Conservation (phyloP, 441 rosid species). For the Syzygium syzygioides region DNA sequence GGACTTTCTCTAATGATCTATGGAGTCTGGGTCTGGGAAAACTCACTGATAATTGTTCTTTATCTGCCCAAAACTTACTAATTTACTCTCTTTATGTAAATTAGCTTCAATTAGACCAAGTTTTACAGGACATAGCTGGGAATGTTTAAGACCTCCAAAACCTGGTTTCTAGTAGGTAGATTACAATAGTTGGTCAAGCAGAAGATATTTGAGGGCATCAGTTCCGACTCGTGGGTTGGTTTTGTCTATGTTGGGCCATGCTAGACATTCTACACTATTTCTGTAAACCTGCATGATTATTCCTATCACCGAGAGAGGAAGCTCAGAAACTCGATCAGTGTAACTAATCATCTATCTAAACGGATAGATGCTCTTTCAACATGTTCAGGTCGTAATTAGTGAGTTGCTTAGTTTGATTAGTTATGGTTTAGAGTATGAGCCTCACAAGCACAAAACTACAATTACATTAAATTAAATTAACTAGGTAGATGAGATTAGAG, state of each 20-base stretch:
- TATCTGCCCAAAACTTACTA: not conserved
- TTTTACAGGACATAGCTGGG: not conserved
- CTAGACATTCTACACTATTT: not conserved
- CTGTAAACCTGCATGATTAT: not conserved
- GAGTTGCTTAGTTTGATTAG: not conserved
- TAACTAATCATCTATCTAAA: not conserved
- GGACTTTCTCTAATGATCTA: not conserved
- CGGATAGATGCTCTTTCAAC: not conserved
- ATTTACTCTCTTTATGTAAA: not conserved
- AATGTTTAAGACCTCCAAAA: not conserved
- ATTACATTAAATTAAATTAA: not conserved
- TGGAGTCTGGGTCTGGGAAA: not conserved
- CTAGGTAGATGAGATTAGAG: not conserved
- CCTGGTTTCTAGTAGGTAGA: not conserved
- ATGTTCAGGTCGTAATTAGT: not conserved
- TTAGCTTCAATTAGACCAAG: not conserved
- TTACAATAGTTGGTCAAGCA: not conserved
- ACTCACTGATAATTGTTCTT: not conserved
- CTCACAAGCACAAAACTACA: not conserved
- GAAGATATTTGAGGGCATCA: not conserved
- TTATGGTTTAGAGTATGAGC: not conserved
- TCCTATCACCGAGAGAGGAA: not conserved
- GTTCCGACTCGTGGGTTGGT: not conserved
- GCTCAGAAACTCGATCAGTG: not conserved
- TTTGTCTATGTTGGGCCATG: not conserved